A percentile compares a stretch with the other conserved stretches of the same genome.
Evolutionary conservation across 129 eudicot species (phyloP).

Genomic region (carrot (Daucus carota)): DH1_v3.0 NC_030384.2:44470501-44471000

Average conservation of each 20-base stretch:
- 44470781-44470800: background rate
- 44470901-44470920: background rate
- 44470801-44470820: background rate
- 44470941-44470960: no score
- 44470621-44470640: background rate
- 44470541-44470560: background rate
- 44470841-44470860: background rate
- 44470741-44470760: background rate
- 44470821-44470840: background rate
- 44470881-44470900: background rate
- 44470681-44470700: slow-evolving; percentile 3
- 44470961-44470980: no score
- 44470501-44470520: no score
- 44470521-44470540: background rate
- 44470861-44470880: background rate
- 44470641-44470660: background rate
- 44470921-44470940: background rate
- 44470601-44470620: slow-evolving; percentile 9
- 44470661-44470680: slow-evolving; percentile 8
- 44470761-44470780: background rate
- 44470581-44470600: background rate
- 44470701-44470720: slow-evolving; percentile 8
- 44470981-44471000: no score
- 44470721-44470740: background rate
- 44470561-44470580: background rate